Percentiles rank a stretch among this genome's conserved stretches.
These are phyloP conservation scores for Dimargaris cristalligena DNA, from an alignment of 192 early-diverging fungal genomes.

Conservation along the genomic window DNA sequence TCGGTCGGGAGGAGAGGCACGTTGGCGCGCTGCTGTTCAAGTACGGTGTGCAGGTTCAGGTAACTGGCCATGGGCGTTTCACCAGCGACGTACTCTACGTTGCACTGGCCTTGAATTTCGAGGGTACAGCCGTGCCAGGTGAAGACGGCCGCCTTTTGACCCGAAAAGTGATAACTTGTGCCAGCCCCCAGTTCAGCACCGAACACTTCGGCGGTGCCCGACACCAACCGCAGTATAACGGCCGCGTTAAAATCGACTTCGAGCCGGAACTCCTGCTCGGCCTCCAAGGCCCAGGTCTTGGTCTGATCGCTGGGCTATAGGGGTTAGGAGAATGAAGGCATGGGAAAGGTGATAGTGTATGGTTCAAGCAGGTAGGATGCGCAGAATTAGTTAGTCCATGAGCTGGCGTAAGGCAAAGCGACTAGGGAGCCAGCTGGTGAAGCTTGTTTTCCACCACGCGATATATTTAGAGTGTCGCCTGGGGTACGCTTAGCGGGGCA, in stretches of 20 bases:
- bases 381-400: too few species aligned
- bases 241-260: constrained; percentile 53
- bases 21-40: constrained; percentile 52
- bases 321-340: too few species aligned
- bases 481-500: too few species aligned
- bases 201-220: constrained; percentile 83
- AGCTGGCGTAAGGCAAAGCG: too few species aligned
- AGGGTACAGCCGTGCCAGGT: constrained; percentile 83
- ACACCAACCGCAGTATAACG: constrained; percentile 30
- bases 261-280: constrained; percentile 83
- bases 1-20: constrained; percentile 23
- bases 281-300: constrained; percentile 45
- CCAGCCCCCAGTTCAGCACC: constrained; percentile 82
- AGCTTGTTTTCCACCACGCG: too few species aligned
- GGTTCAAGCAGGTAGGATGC: too few species aligned
- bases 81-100: constrained; percentile 74
- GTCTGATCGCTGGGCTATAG: too few species aligned
- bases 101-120: constrained; percentile 40
- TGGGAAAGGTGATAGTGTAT: too few species aligned
- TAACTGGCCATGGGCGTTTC: constrained; percentile 91
- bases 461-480: too few species aligned
- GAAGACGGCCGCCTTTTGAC: constrained; percentile 76
- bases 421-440: too few species aligned
- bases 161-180: constrained; percentile 59
- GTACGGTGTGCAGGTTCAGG: constrained; percentile 73